phyloP scores from a whole-genome alignment of 2,329 filamentous ascomycete genomes.

The Hypoxylon sp. region DNA sequence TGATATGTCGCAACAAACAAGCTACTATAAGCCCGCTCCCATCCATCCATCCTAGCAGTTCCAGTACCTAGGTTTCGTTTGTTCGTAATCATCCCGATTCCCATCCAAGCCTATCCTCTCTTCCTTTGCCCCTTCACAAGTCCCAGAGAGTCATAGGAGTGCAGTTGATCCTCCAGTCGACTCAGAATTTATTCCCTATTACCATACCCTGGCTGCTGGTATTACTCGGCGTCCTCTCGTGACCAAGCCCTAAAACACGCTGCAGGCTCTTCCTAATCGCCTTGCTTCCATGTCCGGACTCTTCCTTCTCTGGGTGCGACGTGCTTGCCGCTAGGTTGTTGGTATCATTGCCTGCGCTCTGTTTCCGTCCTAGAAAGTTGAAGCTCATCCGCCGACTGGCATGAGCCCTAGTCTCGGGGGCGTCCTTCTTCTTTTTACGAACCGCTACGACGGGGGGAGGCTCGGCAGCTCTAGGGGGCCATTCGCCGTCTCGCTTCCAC shows the following conservation, averaged over 20 bases:
- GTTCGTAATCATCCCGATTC: not conserved
- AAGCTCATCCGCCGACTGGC: conserved; percentile 60
- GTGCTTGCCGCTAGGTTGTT: conserved; percentile 24
- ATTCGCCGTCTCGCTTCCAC: conserved; percentile 94
- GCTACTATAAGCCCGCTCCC: conserved; percentile 18
- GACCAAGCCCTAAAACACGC: conserved; percentile 51
- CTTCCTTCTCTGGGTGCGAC: conserved; percentile 34
- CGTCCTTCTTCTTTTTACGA: conserved; percentile 55
- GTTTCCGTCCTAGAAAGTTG: conserved; percentile 57
- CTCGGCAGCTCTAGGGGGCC: conserved; percentile 76
- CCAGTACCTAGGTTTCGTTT: conserved; percentile 14
- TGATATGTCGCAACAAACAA: conserved; percentile 28
- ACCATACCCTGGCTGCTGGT: conserved; percentile 29
- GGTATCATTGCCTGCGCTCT: conserved; percentile 45
- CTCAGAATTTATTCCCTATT: conserved; percentile 17
- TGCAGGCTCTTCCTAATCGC: conserved; percentile 53
- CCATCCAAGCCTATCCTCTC: conserved; percentile 16
- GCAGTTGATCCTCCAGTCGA: not conserved
- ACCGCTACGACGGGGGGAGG: conserved; percentile 54
- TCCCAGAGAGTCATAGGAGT: not conserved
- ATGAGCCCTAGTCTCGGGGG: conserved; percentile 44
- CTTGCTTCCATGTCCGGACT: conserved; percentile 33
- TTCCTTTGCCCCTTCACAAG: conserved; percentile 5
- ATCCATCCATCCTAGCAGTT: conserved; percentile 20
- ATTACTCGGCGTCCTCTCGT: conserved; percentile 42